Conservation (phyloP, 495 filamentous ascomycete species). For the Penicillium nucicola region DNA sequence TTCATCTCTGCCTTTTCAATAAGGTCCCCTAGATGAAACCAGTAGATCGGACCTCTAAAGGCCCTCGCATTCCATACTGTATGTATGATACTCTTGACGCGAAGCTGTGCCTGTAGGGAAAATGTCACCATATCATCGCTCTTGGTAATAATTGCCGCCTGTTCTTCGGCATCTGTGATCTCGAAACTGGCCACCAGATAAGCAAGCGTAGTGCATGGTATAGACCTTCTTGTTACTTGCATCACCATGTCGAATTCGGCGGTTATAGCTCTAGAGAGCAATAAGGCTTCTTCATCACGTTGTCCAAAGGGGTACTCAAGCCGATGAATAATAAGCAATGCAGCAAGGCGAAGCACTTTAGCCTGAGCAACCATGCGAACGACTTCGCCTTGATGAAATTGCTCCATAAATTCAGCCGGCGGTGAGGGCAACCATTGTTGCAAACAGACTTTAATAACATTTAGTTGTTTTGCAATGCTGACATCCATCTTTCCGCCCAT, state of each 20-base stretch:
- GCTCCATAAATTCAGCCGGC: constrained; percentile 5
- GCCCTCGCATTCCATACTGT: constrained; percentile 12
- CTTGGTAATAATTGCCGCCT: neutral
- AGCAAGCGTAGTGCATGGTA: constrained; percentile 15
- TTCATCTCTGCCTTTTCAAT: neutral
- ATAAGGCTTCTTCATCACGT: constrained; percentile 1
- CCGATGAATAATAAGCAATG: constrained; percentile 15
- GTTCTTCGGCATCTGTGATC: neutral
- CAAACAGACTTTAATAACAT: neutral
- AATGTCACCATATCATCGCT: constrained; percentile 8
- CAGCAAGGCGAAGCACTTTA: constrained; percentile 10
- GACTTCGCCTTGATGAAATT: constrained; percentile 10
- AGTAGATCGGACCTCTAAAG: constrained; percentile 5
- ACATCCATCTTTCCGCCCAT: neutral
- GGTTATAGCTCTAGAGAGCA: constrained; percentile 6
- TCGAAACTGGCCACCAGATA: constrained; percentile 20
- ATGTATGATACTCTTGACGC: neutral
- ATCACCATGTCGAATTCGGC: constrained; percentile 12
- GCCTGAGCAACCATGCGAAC: constrained; percentile 12
- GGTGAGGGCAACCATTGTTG: constrained; percentile 9
- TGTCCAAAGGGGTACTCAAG: constrained; percentile 10
- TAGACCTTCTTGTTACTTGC: constrained; percentile 1
- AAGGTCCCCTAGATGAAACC: constrained; percentile 12
- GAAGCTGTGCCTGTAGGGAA: constrained; percentile 10
- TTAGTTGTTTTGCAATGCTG: neutral